Percentiles rank a stretch among this genome's conserved stretches.
These are phyloP conservation scores for Erodium chrysanthum DNA, from an alignment of 441 rosid species.

Conservation along the genomic window DNA sequence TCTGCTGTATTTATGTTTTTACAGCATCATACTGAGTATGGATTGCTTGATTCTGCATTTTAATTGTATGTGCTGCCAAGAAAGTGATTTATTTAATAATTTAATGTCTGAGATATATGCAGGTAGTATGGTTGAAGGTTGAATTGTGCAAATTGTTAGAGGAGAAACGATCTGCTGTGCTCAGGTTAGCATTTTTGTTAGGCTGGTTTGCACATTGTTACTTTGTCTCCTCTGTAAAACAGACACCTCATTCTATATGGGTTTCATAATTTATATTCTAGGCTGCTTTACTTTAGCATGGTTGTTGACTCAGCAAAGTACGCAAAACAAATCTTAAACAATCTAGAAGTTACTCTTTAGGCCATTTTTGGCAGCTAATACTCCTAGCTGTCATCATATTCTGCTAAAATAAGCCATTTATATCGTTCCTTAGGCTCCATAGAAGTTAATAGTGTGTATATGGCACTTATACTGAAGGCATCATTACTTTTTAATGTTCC, in stretches of 20 bases:
- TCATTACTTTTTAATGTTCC: not conserved
- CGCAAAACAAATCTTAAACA: not conserved
- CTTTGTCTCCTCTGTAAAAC: not conserved
- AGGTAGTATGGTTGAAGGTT: constrained; percentile 90
- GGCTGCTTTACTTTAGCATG: not conserved
- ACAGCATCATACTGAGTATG: not conserved
- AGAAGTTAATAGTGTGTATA: not conserved
- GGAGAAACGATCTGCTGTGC: constrained; percentile 84
- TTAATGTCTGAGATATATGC: constrained; percentile 22
- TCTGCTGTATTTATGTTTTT: not conserved
- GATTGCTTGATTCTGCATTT: not conserved
- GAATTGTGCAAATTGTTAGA: constrained; percentile 90
- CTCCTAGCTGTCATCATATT: not conserved
- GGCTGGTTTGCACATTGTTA: constrained; percentile 10
- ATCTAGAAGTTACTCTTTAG: not conserved
- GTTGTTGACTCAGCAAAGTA: not conserved
- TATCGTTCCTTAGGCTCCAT: not conserved
- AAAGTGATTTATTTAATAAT: not conserved
- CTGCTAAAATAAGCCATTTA: not conserved
- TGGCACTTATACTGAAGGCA: not conserved
- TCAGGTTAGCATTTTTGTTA: constrained; percentile 43
- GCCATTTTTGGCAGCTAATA: not conserved
- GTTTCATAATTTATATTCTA: not conserved
- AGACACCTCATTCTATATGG: not conserved
- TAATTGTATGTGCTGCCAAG: not conserved